A percentile compares a stretch with the other conserved stretches of the same genome.
Conservation (phyloP, 108 stramenopile species). For the Pelagomonas calceolata region DNA sequence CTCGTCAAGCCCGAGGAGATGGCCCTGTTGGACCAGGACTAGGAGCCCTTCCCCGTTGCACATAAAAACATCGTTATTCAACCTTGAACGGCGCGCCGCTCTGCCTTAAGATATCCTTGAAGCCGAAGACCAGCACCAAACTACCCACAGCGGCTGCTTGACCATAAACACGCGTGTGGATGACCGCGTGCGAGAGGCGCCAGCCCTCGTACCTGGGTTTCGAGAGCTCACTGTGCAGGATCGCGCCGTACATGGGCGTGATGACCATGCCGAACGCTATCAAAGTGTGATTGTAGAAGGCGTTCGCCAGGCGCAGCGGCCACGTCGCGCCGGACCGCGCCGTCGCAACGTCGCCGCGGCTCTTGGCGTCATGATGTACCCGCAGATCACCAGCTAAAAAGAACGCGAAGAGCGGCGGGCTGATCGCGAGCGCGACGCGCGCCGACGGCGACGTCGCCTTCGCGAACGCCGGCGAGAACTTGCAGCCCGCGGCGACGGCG, state of each 20-base stretch:
- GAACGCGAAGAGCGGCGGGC: not conserved
- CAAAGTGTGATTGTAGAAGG: not conserved
- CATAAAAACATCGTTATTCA: no score
- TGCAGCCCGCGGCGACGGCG: not conserved
- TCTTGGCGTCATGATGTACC: not conserved
- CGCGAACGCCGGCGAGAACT: not conserved
- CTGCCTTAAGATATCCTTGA: not conserved
- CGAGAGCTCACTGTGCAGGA: not conserved
- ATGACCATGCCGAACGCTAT: not conserved
- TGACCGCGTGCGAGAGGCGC: not conserved
- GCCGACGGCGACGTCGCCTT: not conserved
- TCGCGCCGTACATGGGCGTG: not conserved
- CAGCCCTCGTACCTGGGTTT: not conserved
- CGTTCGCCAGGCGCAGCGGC: not conserved
- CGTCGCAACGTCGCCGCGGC: not conserved
- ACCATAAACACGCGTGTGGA: not conserved
- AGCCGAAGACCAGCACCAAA: not conserved
- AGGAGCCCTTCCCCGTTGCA: no score
- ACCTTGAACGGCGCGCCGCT: not conserved
- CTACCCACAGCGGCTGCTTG: not conserved
- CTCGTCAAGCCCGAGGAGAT: no score
- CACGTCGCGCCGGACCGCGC: not conserved
- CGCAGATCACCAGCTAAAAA: not conserved
- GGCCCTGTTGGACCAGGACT: no score
- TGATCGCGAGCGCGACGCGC: not conserved